Base-by-base conservation (phyloP, 768 basidiomycete genomes). In the Rhodosporidiobolus sp. region DNA sequence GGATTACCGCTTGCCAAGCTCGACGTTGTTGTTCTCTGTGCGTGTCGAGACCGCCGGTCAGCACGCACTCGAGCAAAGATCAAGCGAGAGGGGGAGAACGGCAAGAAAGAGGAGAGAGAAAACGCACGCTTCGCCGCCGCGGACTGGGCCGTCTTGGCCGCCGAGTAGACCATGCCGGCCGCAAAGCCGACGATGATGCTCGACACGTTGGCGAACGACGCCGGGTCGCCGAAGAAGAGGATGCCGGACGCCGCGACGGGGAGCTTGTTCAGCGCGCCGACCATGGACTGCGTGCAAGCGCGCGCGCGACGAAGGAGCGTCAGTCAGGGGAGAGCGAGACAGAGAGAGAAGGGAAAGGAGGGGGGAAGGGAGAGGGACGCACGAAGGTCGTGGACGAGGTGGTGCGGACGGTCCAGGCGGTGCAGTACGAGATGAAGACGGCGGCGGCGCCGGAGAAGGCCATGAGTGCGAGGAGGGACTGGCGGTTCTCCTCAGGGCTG, bases 241-340 rank as follows among this genome's bases (percentile, higher is more conserved):
- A 99, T 92, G 32, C 96, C 96, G n/a, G 94, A 96, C 22, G 93
- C 94, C 12, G 96, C 96, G 59, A 99, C 93, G 49, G 96, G 96
- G 28, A 99, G 85, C 83, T 98, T 98, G 83, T 98, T 98, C 77
- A 98, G 82, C 0, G 94, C 94, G 19, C 94, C 94, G 66, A 96
- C 93, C 94, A 98, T 98, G 76, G 60, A 66, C 76, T 78, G 68
- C 35, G 22, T 0, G 20, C 20, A 24, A 12, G 28, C 17, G 90
- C 92, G 75, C 59, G n/a, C n/a, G n/a, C n/a, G 54, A 70, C 57
- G 65, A 57, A 16, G 57, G 43, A 68, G 52, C 75, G 22, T 43
- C 45, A 66, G 34, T 58, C 28, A 28, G 17, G 38, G 55, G 50
- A 7, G 5, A 43, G 19, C 24, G 45, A 58, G 24, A 46, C 49